These are phyloP conservation scores for Thelonectria rubi DNA, from an alignment of 2,329 filamentous ascomycete genomes.

Conservation along the genomic window DNA sequence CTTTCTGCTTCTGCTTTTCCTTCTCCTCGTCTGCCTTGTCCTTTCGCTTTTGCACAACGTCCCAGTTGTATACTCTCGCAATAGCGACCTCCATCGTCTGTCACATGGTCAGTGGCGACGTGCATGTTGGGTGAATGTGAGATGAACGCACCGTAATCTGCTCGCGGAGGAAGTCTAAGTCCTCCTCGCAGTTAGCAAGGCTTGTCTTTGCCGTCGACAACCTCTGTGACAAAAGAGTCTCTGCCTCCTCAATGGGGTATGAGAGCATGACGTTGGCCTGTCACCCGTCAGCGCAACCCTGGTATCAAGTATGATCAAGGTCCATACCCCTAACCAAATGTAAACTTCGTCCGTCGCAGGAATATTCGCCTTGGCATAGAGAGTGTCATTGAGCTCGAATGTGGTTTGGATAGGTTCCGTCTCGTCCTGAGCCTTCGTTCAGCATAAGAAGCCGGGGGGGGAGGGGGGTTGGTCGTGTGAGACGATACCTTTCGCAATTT, in stretches of 20 bases:
- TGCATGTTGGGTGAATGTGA: not conserved
- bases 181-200: conserved; percentile 90
- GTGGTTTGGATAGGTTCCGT: conserved; percentile 84
- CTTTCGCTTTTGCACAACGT: conserved; percentile 94
- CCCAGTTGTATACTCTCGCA: conserved; percentile 99
- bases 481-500: conserved; percentile 73
- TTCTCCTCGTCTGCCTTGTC: conserved; percentile 76
- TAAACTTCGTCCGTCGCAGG: conserved; percentile 90
- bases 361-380: conserved; percentile 88
- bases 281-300: conserved; percentile 37
- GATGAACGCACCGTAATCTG: conserved; percentile 83
- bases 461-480: not conserved
- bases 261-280: conserved; percentile 97
- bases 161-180: conserved; percentile 92
- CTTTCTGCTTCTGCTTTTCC: conserved; percentile 46
- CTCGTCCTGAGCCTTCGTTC: conserved; percentile 51
- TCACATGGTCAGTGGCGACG: conserved; percentile 21
- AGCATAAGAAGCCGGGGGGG: conserved; percentile 22
- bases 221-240: conserved; percentile 80
- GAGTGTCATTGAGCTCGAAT: conserved; percentile 95
- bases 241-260: conserved; percentile 89
- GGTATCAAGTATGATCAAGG: not conserved
- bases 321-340: conserved; percentile 86
- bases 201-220: conserved; percentile 81
- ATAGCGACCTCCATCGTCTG: conserved; percentile 97